These are phyloP conservation scores for Colletotrichum sp. DNA, from an alignment of 2,329 filamentous ascomycete species.

Conservation along the genomic window DNA sequence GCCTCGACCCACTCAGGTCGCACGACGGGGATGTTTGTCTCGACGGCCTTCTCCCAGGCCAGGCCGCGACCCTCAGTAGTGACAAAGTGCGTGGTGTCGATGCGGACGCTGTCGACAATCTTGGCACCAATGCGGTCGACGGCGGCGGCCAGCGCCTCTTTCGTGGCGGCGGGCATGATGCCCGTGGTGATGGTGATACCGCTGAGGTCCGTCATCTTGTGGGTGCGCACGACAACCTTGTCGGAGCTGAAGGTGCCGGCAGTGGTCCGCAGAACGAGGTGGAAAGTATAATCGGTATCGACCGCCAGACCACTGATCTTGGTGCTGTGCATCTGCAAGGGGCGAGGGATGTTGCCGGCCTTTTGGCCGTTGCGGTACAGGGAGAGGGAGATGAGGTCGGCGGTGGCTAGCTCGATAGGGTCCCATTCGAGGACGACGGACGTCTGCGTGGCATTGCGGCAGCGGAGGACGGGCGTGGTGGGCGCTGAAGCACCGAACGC, in stretches of 20 bases:
- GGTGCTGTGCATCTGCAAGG: constrained; percentile 86
- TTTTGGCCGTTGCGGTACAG: constrained; percentile 97
- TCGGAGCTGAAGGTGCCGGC: constrained; percentile 88
- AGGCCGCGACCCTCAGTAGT: constrained; percentile 91
- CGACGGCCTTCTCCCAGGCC: constrained; percentile 94
- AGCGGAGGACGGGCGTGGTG: constrained; percentile 78
- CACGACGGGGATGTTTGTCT: constrained; percentile 98
- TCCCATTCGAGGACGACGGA: constrained; percentile 98
- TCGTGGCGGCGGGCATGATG: constrained; percentile 74
- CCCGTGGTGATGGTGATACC: constrained; percentile 95
- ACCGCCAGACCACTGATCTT: constrained; percentile 97
- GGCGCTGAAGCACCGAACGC: constrained; percentile 86
- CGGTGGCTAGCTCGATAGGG: constrained; percentile 88
- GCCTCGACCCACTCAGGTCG: constrained; percentile 96
- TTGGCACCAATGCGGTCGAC: constrained; percentile 92
- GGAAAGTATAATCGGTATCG: constrained; percentile 94
- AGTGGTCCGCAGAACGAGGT: constrained; percentile 87
- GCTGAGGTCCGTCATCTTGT: constrained; percentile 98
- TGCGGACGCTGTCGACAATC: constrained; percentile 86
- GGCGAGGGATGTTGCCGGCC: constrained; percentile 90
- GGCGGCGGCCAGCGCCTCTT: constrained; percentile 75
- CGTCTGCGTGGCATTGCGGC: constrained; percentile 98
- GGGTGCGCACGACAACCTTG: constrained; percentile 84
- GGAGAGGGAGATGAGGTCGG: constrained; percentile 86
- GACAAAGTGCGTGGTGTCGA: constrained; percentile 98